Base-by-base conservation (phyloP, 139 green algal species). In the Chlamydomonas incerta region DNA sequence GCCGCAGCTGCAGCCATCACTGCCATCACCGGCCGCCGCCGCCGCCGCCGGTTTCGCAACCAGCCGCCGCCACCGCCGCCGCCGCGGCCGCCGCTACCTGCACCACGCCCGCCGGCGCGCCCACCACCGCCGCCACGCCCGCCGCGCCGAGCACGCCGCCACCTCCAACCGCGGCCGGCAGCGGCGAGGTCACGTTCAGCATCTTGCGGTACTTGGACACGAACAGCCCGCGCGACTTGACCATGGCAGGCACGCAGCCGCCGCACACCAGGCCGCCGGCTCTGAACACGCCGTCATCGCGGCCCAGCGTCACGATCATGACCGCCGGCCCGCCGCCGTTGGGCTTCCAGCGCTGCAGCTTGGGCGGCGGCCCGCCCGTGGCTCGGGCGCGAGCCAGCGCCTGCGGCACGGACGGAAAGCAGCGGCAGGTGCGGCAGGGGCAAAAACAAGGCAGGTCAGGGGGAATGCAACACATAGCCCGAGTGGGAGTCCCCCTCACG, bases 251-350 rank as follows among this genome's bases (percentile, higher is more conserved):
- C 68, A 86, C 52, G 80, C 47, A 86, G 80, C 80, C 80, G 24
- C 17, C 28, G 68, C 67, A 86, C 52, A 77, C 80, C 33, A 2
- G n/a, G 50, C 55, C 35, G 23, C 55, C 55, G 52, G 71, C 26
- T 14, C 47, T 68, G 33, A 69, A 71, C 28, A 71, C 34, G 21
- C 80, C 80, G 68, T 79, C 80, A 0, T 3, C 37, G 13, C 26
- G 55, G 26, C 80, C 80, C 68, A 86, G 52, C 55, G 80, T 62
- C 68, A 86, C 33, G 15, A 86, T 18, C 67, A 86, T 79, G 34
- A n/a, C 55, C 8, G 55, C 47, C 46, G 24, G 55, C 0, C 2
- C 37, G 28, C 33, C 33, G 37, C 46, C 66, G 47, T 77, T 60
- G 21, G 52, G 67, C 24, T 5, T 31, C 52, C 50, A 76, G 52